Evolutionary conservation across 192 early-diverging fungal genomes (phyloP).

Genomic region (Coemansia sp.): DNA sequence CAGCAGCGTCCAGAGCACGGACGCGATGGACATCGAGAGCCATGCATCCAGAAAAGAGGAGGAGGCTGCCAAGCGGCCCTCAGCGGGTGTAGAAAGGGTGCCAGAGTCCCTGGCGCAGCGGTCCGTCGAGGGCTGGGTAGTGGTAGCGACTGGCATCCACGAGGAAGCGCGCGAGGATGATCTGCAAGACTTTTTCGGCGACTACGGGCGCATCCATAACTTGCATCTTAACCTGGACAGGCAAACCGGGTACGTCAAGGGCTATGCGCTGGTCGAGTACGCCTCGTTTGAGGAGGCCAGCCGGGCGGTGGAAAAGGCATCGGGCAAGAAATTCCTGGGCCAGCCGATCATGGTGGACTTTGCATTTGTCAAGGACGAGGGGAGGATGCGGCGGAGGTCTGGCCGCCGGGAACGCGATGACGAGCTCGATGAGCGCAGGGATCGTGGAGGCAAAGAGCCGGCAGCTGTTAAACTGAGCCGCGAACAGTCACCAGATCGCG

Average conservation of each 20-base stretch:
- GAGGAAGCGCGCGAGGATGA: conserved; percentile 95
- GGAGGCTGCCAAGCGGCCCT: background rate
- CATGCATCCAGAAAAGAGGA: background rate
- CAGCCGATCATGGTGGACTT: conserved; percentile 78
- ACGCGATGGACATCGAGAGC: conserved; percentile 10
- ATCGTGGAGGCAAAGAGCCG: background rate
- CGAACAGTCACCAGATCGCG: conserved; percentile 52
- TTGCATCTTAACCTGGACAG: conserved; percentile 93
- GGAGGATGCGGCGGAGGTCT: background rate
- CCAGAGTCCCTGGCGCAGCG: conserved; percentile 18
- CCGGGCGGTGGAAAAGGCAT: conserved; percentile 71
- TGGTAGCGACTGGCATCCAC: conserved; percentile 90
- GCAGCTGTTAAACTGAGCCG: conserved; percentile 20
- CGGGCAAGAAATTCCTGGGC: conserved; percentile 76
- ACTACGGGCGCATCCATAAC: conserved; percentile 90
- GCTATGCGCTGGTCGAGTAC: conserved; percentile 93
- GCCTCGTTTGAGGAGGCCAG: conserved; percentile 78
- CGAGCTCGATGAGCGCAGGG: conserved; percentile 13
- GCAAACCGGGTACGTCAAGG: conserved; percentile 95
- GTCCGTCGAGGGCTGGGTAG: conserved; percentile 93
- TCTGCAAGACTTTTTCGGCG: conserved; percentile 81
- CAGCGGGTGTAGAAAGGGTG: background rate
- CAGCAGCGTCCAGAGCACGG: conserved; percentile 4
- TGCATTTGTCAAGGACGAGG: conserved; percentile 73
- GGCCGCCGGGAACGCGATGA: background rate